Base-by-base conservation (phyloP, 2,329 filamentous ascomycete genomes). In the Calonectria honghensis region DNA sequence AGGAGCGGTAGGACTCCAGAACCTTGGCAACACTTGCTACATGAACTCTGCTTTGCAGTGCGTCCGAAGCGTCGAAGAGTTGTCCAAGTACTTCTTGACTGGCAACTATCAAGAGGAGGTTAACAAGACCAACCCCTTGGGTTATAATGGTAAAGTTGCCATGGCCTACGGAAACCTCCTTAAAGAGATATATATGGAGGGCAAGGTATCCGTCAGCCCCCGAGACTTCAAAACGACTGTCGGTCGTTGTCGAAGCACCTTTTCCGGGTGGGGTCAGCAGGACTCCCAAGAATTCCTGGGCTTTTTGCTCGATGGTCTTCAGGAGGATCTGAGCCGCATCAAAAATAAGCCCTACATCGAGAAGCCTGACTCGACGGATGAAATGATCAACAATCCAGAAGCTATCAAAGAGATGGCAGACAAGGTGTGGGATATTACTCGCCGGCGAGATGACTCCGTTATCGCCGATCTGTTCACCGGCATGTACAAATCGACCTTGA, bases 1-100 rank as follows among this genome's bases (percentile, higher is more conserved):
- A 41, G 97, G 97, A 39, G 94, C 93, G 51, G 94, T 96, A 52
- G 97, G 97, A 41, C 87, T 99, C 68, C 92, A 91, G 77, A 99
- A 99, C 82, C 87, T 99, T 18, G 97, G 97, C 64, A 99, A 99
- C 82, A 98, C 97, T 0, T 99, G 97, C 86, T 99, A 99, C 86
- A 98, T 98, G 96, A 98, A 98, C 85, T 98, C 96, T 29, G 97
- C 97, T 13, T 88, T 98, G 70, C 97, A 99, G 83, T 99, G 97
- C 83, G 92, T 99, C 67, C 93, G 96, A 66, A 97, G 95, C 79
- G 96, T 98, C 0, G 95, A 98, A 82, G 97, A 99, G 85, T 87
- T 99, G 77, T 96, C 95, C 6, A 93, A 96, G 81, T 99, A 98
- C 85, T 98, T 99, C 85, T 85, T 98, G 65, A 89, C 91, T 66